Evolutionary conservation across 768 basidiomycete genomes (phyloP), one percentile per base, ranked within the genome.

Genomic region (Russula sp.): DNA sequence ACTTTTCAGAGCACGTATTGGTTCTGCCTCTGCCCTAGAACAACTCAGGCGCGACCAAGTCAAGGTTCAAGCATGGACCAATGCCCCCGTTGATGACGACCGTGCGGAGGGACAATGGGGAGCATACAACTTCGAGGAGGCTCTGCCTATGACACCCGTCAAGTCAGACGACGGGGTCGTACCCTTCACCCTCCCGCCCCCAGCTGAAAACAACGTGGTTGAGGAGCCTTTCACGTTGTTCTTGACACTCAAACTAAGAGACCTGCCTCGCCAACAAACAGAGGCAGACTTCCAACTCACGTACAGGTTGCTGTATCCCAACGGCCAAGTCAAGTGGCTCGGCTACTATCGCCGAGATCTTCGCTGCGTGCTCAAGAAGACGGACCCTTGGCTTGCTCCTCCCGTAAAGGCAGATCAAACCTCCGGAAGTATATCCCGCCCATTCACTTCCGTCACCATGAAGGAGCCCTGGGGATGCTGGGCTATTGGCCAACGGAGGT

Each of bases 301-400:
- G 0, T 84, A 82, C 69, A 77, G 83, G 44, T 57, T 84, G 20
- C 59, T 76, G 2, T 77, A 80, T 70, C 70, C 79, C 16, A 71
- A 71, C 18, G 80, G 81, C 35, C 69, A 75, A 55, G 71, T 78
- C 48, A 70, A 70, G 56, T 83, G 82, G 82, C 73, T 82, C 27
- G 82, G 82, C 8, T 63, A 72, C 16, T 79, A 73, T 63, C 76
- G 77, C 14, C 73, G 73, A 10, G 78, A 84, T 68, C 82, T 82
- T 13, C 68, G 62, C 18, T 61, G 81, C 27, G 63, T 77, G n/a
- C 51, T 82, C 20, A 69, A 74, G 40, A 66, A 59, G 37, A 63
- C 63, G 27, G 69, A 73, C 47, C 68, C 68, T 20, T 62, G 60
- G 16, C 64, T 75, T 51, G 68, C 42, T 58, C 74, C n/a, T 56